Evolutionary conservation across 2,329 filamentous ascomycete genomes (phyloP).

Genomic region (Plenodomus lindquistii): DNA sequence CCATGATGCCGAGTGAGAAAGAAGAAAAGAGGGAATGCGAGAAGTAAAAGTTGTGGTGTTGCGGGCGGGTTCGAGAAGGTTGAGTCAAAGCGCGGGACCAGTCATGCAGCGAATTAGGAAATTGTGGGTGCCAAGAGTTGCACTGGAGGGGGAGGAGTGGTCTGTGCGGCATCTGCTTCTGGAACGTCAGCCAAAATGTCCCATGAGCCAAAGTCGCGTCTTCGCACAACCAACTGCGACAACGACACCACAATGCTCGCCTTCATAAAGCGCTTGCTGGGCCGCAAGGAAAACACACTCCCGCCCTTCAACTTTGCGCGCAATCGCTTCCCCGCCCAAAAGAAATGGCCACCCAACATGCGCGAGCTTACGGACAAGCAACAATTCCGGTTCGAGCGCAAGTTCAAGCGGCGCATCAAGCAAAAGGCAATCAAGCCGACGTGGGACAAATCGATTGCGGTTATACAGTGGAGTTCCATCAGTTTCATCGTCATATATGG

Average conservation of each 20-base stretch:
- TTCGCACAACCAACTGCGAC: not conserved
- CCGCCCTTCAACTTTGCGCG: slow-evolving; percentile 50
- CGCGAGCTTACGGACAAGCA: slow-evolving; percentile 69
- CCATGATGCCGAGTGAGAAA: slow-evolving; percentile 28
- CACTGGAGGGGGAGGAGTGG: too few species aligned
- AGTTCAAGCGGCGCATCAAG: slow-evolving; percentile 71
- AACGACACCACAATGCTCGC: slow-evolving; percentile 22
- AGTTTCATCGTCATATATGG: slow-evolving; percentile 59
- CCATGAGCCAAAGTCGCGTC: too few species aligned
- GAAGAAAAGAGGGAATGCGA: not conserved
- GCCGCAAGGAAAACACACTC: slow-evolving; percentile 46
- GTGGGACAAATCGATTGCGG: slow-evolving; percentile 67
- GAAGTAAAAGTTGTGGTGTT: slow-evolving; percentile 11
- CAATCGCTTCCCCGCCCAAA: slow-evolving; percentile 68
- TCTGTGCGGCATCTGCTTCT: slow-evolving; percentile 3
- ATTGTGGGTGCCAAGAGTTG: slow-evolving; percentile 22
- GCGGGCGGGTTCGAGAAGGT: slow-evolving; percentile 17
- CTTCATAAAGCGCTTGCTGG: slow-evolving; percentile 54
- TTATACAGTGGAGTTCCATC: slow-evolving; percentile 61
- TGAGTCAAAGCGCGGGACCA: slow-evolving; percentile 13
- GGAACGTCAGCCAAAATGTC: not conserved
- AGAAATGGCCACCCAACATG: slow-evolving; percentile 79
- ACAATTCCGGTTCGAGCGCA: slow-evolving; percentile 77
- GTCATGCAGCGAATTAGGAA: slow-evolving; percentile 19
- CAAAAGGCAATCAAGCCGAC: slow-evolving; percentile 64